Evolutionary conservation across 805 yeast genomes (phyloP).

Genomic region (Scheffersomyces coipomensis): DNA sequence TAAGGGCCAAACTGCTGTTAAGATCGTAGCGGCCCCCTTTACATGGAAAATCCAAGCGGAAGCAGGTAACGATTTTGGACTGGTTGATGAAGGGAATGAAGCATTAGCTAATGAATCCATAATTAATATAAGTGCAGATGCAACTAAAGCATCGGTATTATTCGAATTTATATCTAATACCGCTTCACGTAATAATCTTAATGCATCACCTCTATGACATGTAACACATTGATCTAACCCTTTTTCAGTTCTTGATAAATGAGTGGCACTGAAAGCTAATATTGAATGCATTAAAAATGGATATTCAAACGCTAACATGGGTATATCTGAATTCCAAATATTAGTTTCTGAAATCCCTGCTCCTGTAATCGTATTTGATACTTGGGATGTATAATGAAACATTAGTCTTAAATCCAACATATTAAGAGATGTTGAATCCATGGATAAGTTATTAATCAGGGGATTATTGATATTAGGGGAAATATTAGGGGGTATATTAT

Average conservation of each 20-base stretch:
- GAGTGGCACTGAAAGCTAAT: conserved; percentile 90
- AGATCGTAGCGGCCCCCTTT: conserved; percentile 92
- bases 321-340: conserved; percentile 87
- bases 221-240: conserved; percentile 82
- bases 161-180: conserved; percentile 79
- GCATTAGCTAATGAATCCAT: conserved; percentile 96
- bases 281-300: conserved; percentile 93
- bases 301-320: conserved; percentile 80
- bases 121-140: conserved; percentile 82
- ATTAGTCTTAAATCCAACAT: conserved; percentile 77
- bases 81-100: conserved; percentile 50
- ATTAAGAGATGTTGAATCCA: conserved; percentile 41
- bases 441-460: conserved; percentile 6
- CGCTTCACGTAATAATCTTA: conserved; percentile 77
- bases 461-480: conserved; percentile 18
- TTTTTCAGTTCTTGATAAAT: conserved; percentile 71
- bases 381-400: conserved; percentile 84
- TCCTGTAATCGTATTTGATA: conserved; percentile 82
- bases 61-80: conserved; percentile 72
- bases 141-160: conserved; percentile 91
- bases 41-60: conserved; percentile 97
- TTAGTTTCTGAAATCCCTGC: conserved; percentile 86
- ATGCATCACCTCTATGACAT: conserved; percentile 83
- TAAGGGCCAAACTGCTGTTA: conserved; percentile 95
- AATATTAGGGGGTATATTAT: conserved; percentile 12